Evolutionary conservation across 306 rosid species (phyloP).

Genomic region (Prunus mira): DNA sequence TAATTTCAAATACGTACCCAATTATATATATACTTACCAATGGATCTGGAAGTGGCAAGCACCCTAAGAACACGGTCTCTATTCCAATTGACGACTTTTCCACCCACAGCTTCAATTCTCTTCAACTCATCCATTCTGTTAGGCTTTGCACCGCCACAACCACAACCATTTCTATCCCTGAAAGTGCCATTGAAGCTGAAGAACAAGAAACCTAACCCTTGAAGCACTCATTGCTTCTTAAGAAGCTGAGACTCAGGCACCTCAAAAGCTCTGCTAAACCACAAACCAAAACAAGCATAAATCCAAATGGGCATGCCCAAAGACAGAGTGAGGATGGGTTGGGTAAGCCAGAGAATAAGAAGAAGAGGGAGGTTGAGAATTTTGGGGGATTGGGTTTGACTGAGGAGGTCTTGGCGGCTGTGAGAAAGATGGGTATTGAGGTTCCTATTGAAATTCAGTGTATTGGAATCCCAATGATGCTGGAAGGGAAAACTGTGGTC

Average conservation of each 20-base stretch:
- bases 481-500: conserved; percentile 78
- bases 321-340: conserved; percentile 26
- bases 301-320: conserved; percentile 5
- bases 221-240: conserved; percentile 72
- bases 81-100: conserved; percentile 85
- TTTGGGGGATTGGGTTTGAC: conserved; percentile 70
- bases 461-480: conserved; percentile 79
- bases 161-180: not conserved
- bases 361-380: conserved; percentile 42
- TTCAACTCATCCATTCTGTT: conserved; percentile 72
- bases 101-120: conserved; percentile 95
- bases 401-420: conserved; percentile 77
- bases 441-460: conserved; percentile 94
- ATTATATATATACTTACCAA: conserved; percentile 40
- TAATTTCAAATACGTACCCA: too few species aligned
- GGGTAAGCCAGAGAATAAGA: conserved; percentile 29
- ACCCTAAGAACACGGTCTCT: conserved; percentile 90
- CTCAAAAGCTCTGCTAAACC: conserved; percentile 44
- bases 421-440: conserved; percentile 67
- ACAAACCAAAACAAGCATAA: not conserved
- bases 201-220: conserved; percentile 33
- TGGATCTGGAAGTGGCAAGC: conserved; percentile 88
- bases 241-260: conserved; percentile 63
- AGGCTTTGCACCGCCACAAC: conserved; percentile 61
- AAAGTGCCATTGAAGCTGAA: conserved; percentile 10